Evolutionary conservation across 805 yeast species (phyloP).

Genomic region (Metschnikowia reukaufii): DNA sequence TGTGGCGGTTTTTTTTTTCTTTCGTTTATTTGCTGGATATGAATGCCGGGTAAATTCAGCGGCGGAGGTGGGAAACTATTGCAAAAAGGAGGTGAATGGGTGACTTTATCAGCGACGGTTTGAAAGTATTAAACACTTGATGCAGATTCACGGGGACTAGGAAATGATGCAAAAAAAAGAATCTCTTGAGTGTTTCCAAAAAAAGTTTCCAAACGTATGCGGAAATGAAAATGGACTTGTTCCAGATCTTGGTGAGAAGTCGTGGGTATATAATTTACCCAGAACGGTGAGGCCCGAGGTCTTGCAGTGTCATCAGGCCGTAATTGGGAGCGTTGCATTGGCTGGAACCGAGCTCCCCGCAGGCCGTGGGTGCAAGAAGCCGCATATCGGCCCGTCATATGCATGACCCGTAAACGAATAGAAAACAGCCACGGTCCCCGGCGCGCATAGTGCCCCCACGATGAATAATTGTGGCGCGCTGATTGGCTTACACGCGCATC

Average conservation of each 20-base stretch:
- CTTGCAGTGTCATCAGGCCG: slow-evolving; percentile 1
- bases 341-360: slow-evolving; percentile 7
- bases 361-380: slow-evolving; percentile 18
- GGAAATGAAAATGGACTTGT: background rate
- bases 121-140: too few relatives aligned
- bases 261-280: slow-evolving; percentile 2
- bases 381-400: slow-evolving; percentile 19
- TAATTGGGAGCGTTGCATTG: slow-evolving; percentile 11
- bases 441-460: slow-evolving; percentile 3
- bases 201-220: too few relatives aligned
- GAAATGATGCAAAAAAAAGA: too few relatives aligned
- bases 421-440: background rate
- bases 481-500: slow-evolving; percentile 14
- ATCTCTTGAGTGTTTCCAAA: too few relatives aligned
- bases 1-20: background rate
- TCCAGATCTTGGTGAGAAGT: background rate
- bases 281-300: background rate
- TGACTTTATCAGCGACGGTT: too few relatives aligned
- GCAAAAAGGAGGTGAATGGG: background rate
- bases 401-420: slow-evolving; percentile 1
- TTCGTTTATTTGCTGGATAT: background rate
- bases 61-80: too few relatives aligned
- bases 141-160: too few relatives aligned
- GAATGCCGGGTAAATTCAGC: background rate
- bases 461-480: slow-evolving; percentile 18